Evolutionary conservation across 352 stramenopile species (phyloP).

Genomic region (Blastocystis hominis): DNA sequence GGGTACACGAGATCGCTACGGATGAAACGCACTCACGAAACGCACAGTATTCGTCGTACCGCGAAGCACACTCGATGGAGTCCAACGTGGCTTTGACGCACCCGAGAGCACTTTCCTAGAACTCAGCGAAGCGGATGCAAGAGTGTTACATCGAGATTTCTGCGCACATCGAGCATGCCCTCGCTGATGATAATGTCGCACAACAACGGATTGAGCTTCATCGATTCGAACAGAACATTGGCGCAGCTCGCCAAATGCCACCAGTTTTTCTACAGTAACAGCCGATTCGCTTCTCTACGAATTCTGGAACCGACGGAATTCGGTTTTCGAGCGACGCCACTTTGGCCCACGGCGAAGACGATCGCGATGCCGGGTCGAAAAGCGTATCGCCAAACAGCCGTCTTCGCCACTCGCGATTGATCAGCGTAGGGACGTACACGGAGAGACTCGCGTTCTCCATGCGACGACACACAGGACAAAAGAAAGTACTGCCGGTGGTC

Average conservation of each 20-base stretch:
- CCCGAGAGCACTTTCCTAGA: not conserved
- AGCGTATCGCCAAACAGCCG: not conserved
- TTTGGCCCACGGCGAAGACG: not conserved
- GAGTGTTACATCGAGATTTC: not conserved
- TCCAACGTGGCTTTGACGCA: not conserved
- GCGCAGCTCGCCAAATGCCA: not conserved
- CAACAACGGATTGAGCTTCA: not conserved
- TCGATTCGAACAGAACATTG: not conserved
- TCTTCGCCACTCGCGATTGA: constrained; percentile 4
- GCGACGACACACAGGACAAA: constrained; percentile 47
- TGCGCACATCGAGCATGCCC: not conserved
- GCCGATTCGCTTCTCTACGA: not conserved
- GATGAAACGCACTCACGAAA: not conserved
- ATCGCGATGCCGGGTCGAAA: not conserved
- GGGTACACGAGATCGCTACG: not conserved
- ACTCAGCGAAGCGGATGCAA: not conserved
- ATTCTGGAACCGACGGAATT: not conserved
- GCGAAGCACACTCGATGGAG: not conserved
- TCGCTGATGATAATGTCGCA: not conserved
- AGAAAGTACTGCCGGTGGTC: not conserved
- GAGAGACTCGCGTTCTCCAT: not conserved
- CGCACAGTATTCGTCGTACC: not conserved
- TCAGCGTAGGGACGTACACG: not conserved
- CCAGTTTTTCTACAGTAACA: not conserved
- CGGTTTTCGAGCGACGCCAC: not conserved